Conservation (phyloP, 139 green algal species). For the Edaphochlamys debaryana region DNA sequence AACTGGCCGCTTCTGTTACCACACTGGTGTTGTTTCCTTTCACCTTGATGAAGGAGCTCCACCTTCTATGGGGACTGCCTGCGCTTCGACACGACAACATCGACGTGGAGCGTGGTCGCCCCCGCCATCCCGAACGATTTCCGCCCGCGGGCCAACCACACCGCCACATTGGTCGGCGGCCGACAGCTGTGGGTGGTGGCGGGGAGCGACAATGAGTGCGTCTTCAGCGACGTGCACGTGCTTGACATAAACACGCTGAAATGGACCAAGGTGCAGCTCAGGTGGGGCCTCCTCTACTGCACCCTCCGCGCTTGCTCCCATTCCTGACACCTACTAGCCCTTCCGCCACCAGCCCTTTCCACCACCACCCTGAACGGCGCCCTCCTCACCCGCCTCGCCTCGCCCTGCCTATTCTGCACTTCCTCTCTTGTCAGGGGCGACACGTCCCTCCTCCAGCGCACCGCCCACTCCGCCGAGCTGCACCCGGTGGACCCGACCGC, state of each 20-base stretch:
- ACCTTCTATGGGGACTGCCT: conserved; percentile 23
- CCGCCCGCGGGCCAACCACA: conserved; percentile 29
- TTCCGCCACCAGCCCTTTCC: neutral
- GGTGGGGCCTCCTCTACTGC: neutral
- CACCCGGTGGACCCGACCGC: conserved; percentile 10
- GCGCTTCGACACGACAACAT: neutral
- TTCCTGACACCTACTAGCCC: neutral
- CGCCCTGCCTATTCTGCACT: too few species aligned
- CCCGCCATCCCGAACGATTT: conserved; percentile 24
- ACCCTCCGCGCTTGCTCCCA: too few species aligned
- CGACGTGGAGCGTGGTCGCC: neutral
- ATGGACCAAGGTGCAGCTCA: conserved; percentile 18
- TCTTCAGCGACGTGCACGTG: conserved; percentile 15
- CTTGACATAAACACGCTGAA: neutral
- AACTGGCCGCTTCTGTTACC: neutral
- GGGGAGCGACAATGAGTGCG: conserved; percentile 12
- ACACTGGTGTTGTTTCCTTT: neutral
- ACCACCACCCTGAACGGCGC: too few species aligned
- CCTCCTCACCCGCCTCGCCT: neutral
- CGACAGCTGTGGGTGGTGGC: conserved; percentile 15
- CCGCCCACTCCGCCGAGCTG: conserved; percentile 25
- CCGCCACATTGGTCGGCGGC: conserved; percentile 5
- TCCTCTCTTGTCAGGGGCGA: neutral
- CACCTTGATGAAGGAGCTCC: neutral
- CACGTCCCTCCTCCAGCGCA: neutral